phyloP scores from a whole-genome alignment of 306 rosid genomes.

The Begonia peltatifolia region DNA sequence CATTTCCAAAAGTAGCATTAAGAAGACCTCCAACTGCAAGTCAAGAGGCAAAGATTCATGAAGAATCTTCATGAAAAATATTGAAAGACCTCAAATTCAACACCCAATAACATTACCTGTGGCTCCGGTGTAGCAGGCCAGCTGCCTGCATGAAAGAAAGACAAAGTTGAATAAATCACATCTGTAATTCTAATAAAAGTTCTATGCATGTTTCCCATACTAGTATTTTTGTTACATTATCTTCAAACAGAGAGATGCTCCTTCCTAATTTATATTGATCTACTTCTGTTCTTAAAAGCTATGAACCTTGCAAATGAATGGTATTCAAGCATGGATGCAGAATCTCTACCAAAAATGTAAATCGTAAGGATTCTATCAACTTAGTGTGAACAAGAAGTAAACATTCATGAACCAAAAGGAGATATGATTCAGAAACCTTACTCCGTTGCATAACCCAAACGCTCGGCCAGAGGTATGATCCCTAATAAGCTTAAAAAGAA shows the following conservation, averaged over 20 bases:
- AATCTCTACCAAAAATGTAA: not conserved
- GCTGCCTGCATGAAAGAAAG: constrained; percentile 30
- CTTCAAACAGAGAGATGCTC: no score
- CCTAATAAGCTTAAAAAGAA: constrained; percentile 37
- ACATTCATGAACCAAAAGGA: no score
- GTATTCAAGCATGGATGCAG: not conserved
- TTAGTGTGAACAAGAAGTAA: not conserved
- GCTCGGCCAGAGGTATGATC: constrained; percentile 41
- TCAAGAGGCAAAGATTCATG: not conserved
- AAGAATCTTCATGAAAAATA: no score
- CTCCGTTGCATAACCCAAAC: constrained; percentile 41
- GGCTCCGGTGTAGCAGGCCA: constrained; percentile 43
- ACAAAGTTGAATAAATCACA: constrained; percentile 5
- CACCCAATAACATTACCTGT: constrained; percentile 15
- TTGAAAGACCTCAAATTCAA: no score
- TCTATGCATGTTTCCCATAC: no score
- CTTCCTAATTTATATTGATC: no score
- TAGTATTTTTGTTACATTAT: no score
- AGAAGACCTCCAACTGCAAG: constrained; percentile 77
- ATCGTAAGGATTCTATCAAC: not conserved
- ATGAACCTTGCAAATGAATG: no score
- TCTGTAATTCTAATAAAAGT: no score
- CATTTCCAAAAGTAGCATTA: constrained; percentile 86
- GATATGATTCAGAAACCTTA: constrained; percentile 11
- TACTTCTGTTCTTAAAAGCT: no score